Percentiles rank a stretch among this genome's conserved stretches.
Conservation (phyloP, 2,329 filamentous ascomycete genomes). For the Elsinoe fawcettii region DNA sequence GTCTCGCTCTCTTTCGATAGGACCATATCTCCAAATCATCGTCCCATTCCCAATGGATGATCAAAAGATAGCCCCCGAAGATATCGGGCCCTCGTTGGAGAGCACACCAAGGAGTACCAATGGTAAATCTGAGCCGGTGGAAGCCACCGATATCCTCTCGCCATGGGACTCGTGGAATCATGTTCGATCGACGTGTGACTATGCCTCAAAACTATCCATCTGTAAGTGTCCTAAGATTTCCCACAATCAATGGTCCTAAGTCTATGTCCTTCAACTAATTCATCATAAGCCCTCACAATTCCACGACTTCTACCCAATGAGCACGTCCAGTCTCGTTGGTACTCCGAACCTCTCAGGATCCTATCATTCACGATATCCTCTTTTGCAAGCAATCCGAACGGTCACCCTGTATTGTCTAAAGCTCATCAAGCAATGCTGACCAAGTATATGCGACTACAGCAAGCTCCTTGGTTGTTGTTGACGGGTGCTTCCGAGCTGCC, state of each 20-base stretch:
- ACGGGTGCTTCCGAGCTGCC: conserved; percentile 46
- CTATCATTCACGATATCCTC: conserved; percentile 45
- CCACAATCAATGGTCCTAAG: background rate
- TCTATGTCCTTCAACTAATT: background rate
- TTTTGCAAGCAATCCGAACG: conserved; percentile 52
- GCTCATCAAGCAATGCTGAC: conserved; percentile 51
- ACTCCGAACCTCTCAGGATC: conserved; percentile 54
- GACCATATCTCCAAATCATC: conserved; percentile 68
- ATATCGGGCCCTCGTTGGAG: background rate
- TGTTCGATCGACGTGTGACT: conserved; percentile 77
- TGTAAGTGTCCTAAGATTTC: conserved; percentile 52
- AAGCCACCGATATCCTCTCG: conserved; percentile 59
- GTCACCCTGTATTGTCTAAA: conserved; percentile 52
- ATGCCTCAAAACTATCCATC: conserved; percentile 70
- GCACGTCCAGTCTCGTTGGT: conserved; percentile 53
- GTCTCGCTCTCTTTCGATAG: conserved; percentile 67
- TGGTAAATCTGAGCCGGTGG: conserved; percentile 15
- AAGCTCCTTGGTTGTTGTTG: conserved; percentile 52
- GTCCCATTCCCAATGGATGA: conserved; percentile 66
- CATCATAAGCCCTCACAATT: conserved; percentile 46
- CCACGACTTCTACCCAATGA: conserved; percentile 52
- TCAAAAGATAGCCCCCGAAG: background rate
- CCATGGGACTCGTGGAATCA: conserved; percentile 93
- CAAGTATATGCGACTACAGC: conserved; percentile 50
- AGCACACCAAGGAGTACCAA: conserved; percentile 17